These are phyloP conservation scores for Fusarium nurragi DNA, from an alignment of 2,329 filamentous ascomycete species.

Conservation along the genomic window DNA sequence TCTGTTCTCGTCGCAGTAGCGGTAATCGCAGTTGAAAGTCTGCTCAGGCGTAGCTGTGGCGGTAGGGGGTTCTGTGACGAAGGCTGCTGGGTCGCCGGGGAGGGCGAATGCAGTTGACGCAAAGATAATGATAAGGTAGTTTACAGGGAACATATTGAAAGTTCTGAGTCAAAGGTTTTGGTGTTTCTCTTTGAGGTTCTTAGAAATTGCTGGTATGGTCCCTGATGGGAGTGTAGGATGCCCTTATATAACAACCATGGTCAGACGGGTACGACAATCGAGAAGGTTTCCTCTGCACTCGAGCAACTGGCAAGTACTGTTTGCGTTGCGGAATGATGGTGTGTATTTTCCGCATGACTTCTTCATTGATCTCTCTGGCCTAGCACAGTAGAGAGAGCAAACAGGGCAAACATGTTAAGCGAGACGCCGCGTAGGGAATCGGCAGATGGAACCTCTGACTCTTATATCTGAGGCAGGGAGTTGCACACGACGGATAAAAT, in stretches of 20 bases:
- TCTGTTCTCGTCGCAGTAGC: constrained; percentile 50
- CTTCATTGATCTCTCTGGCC: background rate
- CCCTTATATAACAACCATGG: constrained; percentile 6
- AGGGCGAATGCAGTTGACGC: constrained; percentile 13
- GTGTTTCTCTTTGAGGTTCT: background rate
- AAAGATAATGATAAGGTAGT: constrained; percentile 12
- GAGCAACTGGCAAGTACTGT: background rate
- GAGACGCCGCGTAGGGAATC: constrained; percentile 2
- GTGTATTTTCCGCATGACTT: background rate
- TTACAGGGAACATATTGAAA: constrained; percentile 12
- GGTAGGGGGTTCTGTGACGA: background rate
- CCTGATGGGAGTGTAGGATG: background rate
- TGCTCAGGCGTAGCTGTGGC: constrained; percentile 20
- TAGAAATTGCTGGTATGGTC: background rate
- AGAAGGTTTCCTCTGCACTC: constrained; percentile 1
- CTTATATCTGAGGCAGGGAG: constrained; percentile 17
- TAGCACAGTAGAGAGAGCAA: constrained; percentile 4
- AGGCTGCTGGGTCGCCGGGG: constrained; percentile 1
- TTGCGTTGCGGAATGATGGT: constrained; percentile 18
- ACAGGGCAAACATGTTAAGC: constrained; percentile 9
- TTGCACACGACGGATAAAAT: constrained; percentile 14
- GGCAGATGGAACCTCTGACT: constrained; percentile 18
- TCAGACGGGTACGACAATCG: constrained; percentile 5
- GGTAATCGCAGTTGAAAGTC: constrained; percentile 47
- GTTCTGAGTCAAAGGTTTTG: background rate